phyloP scores from a whole-genome alignment of 139 green algal genomes.

The Yamagishiella unicocca region DNA sequence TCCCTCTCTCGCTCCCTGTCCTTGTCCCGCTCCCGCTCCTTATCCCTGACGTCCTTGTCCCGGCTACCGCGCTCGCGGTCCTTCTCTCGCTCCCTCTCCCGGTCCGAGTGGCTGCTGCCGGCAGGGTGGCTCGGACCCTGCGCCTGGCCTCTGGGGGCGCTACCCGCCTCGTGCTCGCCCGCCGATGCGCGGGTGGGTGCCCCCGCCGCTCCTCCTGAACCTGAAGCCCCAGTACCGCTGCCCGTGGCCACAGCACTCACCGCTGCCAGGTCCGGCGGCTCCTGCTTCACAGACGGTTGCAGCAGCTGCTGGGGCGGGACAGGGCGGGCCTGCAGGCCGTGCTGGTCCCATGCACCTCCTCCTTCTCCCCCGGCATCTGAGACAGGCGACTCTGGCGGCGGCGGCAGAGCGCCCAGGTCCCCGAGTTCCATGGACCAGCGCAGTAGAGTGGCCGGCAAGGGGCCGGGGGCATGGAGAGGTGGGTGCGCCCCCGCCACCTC shows the following conservation, averaged over 20 bases:
- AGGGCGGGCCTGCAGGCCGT: not conserved
- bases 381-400: constrained; percentile 42
- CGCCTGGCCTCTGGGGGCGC: not conserved
- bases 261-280: not conserved
- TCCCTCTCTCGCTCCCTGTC: constrained; percentile 21
- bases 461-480: not conserved
- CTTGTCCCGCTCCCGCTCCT: not conserved
- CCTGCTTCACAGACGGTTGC: not conserved
- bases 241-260: not conserved
- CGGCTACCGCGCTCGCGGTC: constrained; percentile 5
- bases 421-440: not conserved
- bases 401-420: not conserved
- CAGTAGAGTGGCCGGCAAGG: not conserved
- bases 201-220: no score
- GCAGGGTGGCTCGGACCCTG: not conserved
- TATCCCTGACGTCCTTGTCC: not conserved
- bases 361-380: not conserved
- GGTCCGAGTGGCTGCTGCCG: constrained; percentile 16
- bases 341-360: not conserved
- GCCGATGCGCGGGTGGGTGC: no score
- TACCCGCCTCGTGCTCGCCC: no score
- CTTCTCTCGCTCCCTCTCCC: constrained; percentile 21
- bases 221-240: not conserved
- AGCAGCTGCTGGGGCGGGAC: not conserved
- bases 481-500: no score